phyloP scores from a whole-genome alignment of 169 alveolate species.

The Plasmodium relictum region DNA sequence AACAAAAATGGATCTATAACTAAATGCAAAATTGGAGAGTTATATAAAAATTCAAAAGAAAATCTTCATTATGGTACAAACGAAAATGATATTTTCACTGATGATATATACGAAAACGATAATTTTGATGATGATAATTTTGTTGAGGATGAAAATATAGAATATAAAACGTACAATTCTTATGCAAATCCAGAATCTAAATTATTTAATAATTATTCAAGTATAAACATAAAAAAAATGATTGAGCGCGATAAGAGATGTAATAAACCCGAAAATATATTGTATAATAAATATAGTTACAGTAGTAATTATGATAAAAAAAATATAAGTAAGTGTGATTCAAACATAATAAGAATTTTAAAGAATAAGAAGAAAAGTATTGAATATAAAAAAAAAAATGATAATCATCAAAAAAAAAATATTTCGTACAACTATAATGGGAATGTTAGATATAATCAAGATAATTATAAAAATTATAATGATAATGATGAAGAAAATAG shows the following conservation, averaged over 20 bases:
- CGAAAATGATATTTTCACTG: constrained; percentile 63
- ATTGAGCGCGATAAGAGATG: neutral
- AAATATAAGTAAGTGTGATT: constrained; percentile 23
- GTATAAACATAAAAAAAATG: constrained; percentile 11
- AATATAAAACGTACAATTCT: constrained; percentile 64
- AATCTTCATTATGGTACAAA: constrained; percentile 31
- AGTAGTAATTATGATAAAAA: constrained; percentile 6
- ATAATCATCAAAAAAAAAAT: neutral
- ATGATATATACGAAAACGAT: constrained; percentile 65
- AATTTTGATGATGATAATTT: constrained; percentile 62
- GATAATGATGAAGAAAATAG: neutral
- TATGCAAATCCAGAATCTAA: constrained; percentile 27
- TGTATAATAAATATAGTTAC: constrained; percentile 5
- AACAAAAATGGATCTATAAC: constrained; percentile 17
- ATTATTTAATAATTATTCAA: constrained; percentile 31
- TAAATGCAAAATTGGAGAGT: constrained; percentile 11
- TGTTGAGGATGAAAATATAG: constrained; percentile 64
- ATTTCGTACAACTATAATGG: neutral
- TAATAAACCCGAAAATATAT: neutral
- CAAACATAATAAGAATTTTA: constrained; percentile 36
- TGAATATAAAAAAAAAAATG: constrained; percentile 28
- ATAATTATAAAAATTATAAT: constrained; percentile 16
- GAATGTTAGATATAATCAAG: constrained; percentile 2
- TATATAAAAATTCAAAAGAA: constrained; percentile 43
- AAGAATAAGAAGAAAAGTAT: constrained; percentile 45